Percentiles rank a stretch among this genome's conserved stretches.
Evolutionary conservation across 2,329 filamentous ascomycete species (phyloP).

Genomic region (Aspergillus tubingensis): DNA sequence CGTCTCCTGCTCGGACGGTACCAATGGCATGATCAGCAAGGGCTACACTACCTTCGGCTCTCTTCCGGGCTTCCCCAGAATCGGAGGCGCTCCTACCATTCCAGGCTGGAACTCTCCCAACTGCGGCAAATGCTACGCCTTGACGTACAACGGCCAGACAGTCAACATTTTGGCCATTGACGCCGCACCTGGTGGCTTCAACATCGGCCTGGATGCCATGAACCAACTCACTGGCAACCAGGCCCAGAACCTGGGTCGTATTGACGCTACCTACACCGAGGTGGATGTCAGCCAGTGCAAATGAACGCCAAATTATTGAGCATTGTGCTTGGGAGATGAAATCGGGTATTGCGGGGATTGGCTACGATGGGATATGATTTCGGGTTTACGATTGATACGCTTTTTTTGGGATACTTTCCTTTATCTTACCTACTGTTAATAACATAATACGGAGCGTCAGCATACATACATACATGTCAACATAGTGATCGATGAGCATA

Average conservation of each 20-base stretch:
- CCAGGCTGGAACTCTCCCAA: constrained; percentile 49
- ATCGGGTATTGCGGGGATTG: background rate
- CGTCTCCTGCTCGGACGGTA: constrained; percentile 49
- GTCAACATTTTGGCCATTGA: constrained; percentile 56
- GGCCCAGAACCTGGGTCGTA: constrained; percentile 47
- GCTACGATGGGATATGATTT: background rate
- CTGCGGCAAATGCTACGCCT: constrained; percentile 56
- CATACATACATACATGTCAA: background rate
- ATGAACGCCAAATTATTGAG: background rate
- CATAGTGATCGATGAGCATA: background rate
- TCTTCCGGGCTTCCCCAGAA: constrained; percentile 50
- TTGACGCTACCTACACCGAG: constrained; percentile 35
- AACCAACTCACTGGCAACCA: constrained; percentile 51
- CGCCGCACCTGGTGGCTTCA: constrained; percentile 49
- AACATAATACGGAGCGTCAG: background rate
- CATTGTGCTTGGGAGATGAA: background rate
- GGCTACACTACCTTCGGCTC: constrained; percentile 45
- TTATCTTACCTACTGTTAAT: background rate
- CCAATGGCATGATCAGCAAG: constrained; percentile 34
- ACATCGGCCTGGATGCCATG: constrained; percentile 52
- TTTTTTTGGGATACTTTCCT: background rate
- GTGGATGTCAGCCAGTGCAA: constrained; percentile 22
- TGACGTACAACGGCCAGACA: constrained; percentile 48
- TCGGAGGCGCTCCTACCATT: constrained; percentile 54
- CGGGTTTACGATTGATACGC: background rate